Evolutionary conservation across 345 rosid species (phyloP).

Genomic region (Lumnitzera racemosa): DNA sequence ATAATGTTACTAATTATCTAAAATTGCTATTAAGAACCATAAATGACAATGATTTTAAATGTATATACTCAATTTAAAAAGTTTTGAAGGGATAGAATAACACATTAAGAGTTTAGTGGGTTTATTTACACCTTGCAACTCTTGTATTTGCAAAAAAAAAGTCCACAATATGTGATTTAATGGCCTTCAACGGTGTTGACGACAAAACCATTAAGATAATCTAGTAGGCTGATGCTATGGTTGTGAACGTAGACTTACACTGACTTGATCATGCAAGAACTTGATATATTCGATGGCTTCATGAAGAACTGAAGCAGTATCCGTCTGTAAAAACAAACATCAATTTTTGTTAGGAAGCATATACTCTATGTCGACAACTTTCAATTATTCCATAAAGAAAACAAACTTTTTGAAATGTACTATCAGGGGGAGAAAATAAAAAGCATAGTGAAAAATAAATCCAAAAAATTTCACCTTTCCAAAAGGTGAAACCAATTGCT

Average conservation of each 20-base stretch:
- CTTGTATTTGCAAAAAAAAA: no score
- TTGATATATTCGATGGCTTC: constrained; percentile 88
- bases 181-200: no score
- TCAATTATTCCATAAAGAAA: constrained; percentile 8
- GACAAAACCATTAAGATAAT: no score
- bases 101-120: no score
- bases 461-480: constrained; percentile 64
- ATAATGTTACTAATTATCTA: no score
- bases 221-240: no score
- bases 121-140: no score
- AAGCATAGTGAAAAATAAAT: not conserved
- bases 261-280: constrained; percentile 76
- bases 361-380: constrained; percentile 6
- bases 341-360: constrained; percentile 2
- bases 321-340: constrained; percentile 47
- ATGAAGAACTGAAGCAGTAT: constrained; percentile 93
- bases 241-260: constrained; percentile 24
- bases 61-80: no score
- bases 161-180: no score
- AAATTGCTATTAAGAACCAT: no score
- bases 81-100: no score
- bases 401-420: not conserved
- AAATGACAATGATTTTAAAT: no score
- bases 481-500: constrained; percentile 95
- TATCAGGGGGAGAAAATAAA: not conserved